These are phyloP conservation scores for Blastomyces silverae DNA, from an alignment of 2,329 filamentous ascomycete genomes.

Conservation along the genomic window DNA sequence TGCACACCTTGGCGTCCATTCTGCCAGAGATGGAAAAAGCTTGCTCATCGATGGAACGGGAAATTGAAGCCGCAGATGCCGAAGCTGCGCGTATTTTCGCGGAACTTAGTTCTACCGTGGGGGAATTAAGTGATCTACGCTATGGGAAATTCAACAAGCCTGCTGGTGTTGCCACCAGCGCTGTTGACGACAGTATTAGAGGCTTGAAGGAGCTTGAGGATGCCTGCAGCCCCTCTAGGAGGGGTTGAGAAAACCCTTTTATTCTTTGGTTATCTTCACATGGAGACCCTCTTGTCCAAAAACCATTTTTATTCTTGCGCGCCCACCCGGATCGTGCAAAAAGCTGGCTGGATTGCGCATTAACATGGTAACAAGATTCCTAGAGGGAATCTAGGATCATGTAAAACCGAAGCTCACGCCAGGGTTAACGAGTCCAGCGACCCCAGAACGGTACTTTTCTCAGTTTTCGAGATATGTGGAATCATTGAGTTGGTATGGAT, in stretches of 20 bases:
- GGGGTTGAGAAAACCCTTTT: not conserved
- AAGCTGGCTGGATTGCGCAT: not conserved
- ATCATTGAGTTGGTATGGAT: not conserved
- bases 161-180: conserved; percentile 50
- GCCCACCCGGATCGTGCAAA: not conserved
- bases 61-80: conserved; percentile 59
- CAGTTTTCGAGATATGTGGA: not conserved
- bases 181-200: conserved; percentile 61
- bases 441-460: not conserved
- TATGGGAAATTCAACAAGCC: conserved; percentile 61
- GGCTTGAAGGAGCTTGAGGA: conserved; percentile 59
- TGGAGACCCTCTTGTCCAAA: not conserved
- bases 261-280: not conserved
- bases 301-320: not conserved
- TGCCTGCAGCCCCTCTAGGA: conserved; percentile 47
- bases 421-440: not conserved
- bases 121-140: conserved; percentile 70
- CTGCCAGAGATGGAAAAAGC: conserved; percentile 64
- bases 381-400: not conserved
- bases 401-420: not conserved
- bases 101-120: conserved; percentile 59
- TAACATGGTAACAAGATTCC: not conserved
- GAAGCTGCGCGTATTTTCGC: conserved; percentile 57
- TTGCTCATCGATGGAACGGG: conserved; percentile 56
- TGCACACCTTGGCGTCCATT: conserved; percentile 58